Evolutionary conservation across 2,329 filamentous ascomycete genomes (phyloP).

Genomic region (Chaetomiaceae sp.): DNA sequence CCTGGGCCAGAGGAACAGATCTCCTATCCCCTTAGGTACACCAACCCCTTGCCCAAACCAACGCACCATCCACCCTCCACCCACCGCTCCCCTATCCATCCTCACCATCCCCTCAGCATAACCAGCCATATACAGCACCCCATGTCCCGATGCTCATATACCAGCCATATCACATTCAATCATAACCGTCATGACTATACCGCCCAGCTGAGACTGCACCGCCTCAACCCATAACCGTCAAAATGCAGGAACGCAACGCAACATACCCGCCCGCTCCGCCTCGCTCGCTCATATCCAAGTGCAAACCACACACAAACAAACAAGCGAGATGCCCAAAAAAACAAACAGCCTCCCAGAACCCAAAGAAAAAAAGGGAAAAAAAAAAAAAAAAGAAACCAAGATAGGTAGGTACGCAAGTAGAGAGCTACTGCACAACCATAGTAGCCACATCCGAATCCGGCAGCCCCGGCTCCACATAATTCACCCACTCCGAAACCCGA

Average conservation of each 20-base stretch:
- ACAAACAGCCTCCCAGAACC: neutral
- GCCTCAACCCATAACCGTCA: neutral
- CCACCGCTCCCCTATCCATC: neutral
- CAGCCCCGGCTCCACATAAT: slow-evolving; percentile 42
- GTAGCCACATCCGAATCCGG: slow-evolving; percentile 24
- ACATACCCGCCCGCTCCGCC: neutral
- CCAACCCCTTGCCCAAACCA: neutral
- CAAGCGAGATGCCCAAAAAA: neutral
- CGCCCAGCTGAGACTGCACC: neutral
- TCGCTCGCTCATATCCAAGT: neutral
- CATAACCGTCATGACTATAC: slow-evolving; percentile 6
- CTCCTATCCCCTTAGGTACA: neutral
- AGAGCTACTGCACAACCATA: neutral
- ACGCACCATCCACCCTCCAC: no score
- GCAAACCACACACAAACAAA: neutral
- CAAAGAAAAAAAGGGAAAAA: neutral
- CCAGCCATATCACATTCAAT: neutral
- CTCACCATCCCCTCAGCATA: neutral
- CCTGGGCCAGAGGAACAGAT: neutral
- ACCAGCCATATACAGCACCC: neutral
- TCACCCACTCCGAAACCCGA: slow-evolving; percentile 47
- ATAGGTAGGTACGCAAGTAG: no score
- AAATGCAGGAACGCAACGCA: no score
- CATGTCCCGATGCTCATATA: neutral
- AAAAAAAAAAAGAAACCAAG: neutral